phyloP scores from a whole-genome alignment of 495 filamentous ascomycete genomes.

The Podospora conica region DNA sequence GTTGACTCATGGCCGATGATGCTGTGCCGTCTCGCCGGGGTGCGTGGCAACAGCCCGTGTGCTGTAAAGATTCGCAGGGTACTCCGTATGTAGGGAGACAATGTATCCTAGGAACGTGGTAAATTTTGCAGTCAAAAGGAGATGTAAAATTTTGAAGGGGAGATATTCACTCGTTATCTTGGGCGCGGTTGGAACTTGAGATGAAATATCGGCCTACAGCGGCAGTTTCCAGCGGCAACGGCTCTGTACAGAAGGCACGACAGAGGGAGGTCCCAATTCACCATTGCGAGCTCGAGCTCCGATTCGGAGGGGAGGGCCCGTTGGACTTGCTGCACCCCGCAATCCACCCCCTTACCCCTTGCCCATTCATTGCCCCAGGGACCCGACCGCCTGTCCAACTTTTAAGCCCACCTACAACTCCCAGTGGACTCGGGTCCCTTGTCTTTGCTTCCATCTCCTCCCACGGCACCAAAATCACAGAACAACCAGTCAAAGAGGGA shows the following conservation, averaged over 20 bases:
- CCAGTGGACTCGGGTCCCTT: background rate
- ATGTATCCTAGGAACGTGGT: background rate
- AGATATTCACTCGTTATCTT: background rate
- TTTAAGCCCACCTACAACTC: background rate
- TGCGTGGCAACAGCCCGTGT: background rate
- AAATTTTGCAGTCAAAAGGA: background rate
- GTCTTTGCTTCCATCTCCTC: background rate
- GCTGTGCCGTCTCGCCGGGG: background rate
- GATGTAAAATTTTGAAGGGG: background rate
- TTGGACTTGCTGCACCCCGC: background rate
- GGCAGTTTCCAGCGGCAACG: background rate
- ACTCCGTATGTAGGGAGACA: background rate
- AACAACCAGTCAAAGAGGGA: constrained; percentile 17
- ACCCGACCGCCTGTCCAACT: too few relatives aligned
- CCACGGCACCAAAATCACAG: background rate
- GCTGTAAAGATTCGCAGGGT: background rate
- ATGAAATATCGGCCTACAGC: background rate
- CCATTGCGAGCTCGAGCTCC: background rate
- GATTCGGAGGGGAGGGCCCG: background rate
- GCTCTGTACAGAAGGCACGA: background rate
- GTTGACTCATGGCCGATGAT: background rate
- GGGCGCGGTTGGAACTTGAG: background rate
- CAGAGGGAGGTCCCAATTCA: background rate
- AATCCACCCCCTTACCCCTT: background rate
- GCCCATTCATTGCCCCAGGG: too few relatives aligned